Conservation (phyloP, 2,329 filamentous ascomycete genomes). For the Curvularia hawaiiensis region DNA sequence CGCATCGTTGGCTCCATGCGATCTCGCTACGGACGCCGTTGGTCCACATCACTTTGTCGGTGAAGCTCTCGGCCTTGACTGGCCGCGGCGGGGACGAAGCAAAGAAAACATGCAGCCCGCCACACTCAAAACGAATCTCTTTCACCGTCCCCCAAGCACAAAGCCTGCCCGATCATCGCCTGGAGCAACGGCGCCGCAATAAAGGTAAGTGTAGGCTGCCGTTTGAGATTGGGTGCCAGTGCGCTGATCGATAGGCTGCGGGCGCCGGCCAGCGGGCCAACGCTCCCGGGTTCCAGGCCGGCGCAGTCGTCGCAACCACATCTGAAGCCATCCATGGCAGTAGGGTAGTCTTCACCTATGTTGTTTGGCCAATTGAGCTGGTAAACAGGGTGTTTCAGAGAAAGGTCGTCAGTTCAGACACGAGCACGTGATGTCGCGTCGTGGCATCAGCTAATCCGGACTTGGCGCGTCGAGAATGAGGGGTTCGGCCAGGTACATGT, state of each 20-base stretch:
- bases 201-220: slow-evolving; percentile 23
- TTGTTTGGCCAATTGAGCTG: slow-evolving; percentile 24
- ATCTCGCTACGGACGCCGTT: slow-evolving; percentile 35
- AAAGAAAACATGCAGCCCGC: slow-evolving; percentile 27
- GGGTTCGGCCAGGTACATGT: slow-evolving; percentile 2
- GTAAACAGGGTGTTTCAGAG: slow-evolving; percentile 23
- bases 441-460: slow-evolving; percentile 2
- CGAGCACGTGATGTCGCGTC: slow-evolving; percentile 23
- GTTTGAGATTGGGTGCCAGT: slow-evolving; percentile 37
- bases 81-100: slow-evolving; percentile 36
- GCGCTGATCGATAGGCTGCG: slow-evolving; percentile 37
- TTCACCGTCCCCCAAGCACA: slow-evolving; percentile 15
- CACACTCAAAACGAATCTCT: slow-evolving; percentile 13
- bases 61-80: slow-evolving; percentile 35
- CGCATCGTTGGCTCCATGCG: slow-evolving; percentile 23
- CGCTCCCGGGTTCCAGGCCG: slow-evolving; percentile 19
- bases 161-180: slow-evolving; percentile 13
- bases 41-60: slow-evolving; percentile 37
- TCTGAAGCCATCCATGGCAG: slow-evolving; percentile 21
- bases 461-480: slow-evolving; percentile 6
- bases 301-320: slow-evolving; percentile 24
- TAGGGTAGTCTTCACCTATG: slow-evolving; percentile 11
- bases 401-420: slow-evolving; percentile 7
- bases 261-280: slow-evolving; percentile 26
- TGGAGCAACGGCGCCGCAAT: slow-evolving; percentile 21